phyloP scores from a whole-genome alignment of 1,139 yeast species.

The Blastobotrys proliferans region DNA sequence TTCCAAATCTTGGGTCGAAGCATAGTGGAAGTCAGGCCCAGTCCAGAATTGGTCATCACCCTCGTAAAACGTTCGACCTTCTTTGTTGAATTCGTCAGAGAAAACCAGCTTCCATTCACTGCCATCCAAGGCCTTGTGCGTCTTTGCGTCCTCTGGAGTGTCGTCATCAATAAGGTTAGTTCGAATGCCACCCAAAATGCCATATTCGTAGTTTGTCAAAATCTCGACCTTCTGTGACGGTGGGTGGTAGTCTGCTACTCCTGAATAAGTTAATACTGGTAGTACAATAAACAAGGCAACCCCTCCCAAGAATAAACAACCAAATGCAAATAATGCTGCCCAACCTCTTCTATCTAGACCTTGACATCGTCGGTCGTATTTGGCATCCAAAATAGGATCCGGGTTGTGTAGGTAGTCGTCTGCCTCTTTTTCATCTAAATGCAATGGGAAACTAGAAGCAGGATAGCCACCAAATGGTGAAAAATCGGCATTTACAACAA shows the following conservation, averaged over 20 bases:
- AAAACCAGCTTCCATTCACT: constrained; percentile 68
- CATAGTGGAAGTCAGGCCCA: constrained; percentile 72
- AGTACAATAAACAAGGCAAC: constrained; percentile 62
- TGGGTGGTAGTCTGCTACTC: constrained; percentile 39
- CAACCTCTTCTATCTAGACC: constrained; percentile 44
- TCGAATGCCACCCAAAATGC: constrained; percentile 58
- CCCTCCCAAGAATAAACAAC: constrained; percentile 54
- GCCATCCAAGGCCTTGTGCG: constrained; percentile 49
- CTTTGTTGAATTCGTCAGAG: constrained; percentile 78
- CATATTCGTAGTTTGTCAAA: constrained; percentile 56
- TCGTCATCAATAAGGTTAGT: constrained; percentile 68
- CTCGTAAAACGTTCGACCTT: constrained; percentile 76
- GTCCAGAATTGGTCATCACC: constrained; percentile 85
- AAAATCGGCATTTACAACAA: constrained; percentile 39
- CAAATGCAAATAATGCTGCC: constrained; percentile 46
- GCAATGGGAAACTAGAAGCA: constrained; percentile 78
- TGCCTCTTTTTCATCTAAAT: constrained; percentile 83
- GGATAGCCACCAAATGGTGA: constrained; percentile 96
- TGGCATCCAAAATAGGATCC: constrained; percentile 83
- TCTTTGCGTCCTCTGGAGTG: constrained; percentile 57
- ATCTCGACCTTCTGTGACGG: constrained; percentile 36
- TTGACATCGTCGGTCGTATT: constrained; percentile 59
- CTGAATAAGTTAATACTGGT: constrained; percentile 74
- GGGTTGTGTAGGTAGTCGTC: constrained; percentile 93
- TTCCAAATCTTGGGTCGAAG: constrained; percentile 76